Base-by-base conservation (phyloP, 2,329 filamentous ascomycete species). In the Neoscytalidium dimidiatum region DNA sequence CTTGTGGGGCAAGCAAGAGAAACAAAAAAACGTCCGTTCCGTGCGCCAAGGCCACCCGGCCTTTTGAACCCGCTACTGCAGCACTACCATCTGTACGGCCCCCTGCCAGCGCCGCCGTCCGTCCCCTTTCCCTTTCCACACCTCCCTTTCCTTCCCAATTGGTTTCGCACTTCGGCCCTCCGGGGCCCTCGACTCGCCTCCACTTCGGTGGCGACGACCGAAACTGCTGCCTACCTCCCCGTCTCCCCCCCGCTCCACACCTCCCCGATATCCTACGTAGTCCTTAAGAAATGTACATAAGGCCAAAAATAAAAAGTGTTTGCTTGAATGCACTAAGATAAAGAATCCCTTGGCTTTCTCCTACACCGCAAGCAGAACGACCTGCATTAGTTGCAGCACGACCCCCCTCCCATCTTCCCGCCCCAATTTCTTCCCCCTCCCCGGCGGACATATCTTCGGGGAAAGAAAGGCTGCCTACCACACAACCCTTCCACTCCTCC, bases 371-470 rank as follows among this genome's bases (percentile, higher is more conserved):
- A 43, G 17, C 21, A 43, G 53, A 44, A 43, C 14, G 4, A 43
- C 53, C 53, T 43, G 53, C 53, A 58, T 58, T 58, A 58, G 53
- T 13, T n/a, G 23, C 51, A 21, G 19, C n/a, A n/a, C n/a, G n/a
- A n/a, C n/a, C 51, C 48, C 8, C 4, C 23, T 51, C 8, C 26
- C 19, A 48, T 48, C 17, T 11, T 28, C 26, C 48, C 9, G 5
- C 48, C 48, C n/a, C n/a, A n/a, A n/a, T n/a, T n/a, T n/a, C n/a
- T n/a, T n/a, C 4, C 26, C n/a, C 11, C 7, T 17, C 44, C 21
- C 21, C 48, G 9, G 14, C 51, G 23, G 13, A 17, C n/a, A 17
- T 4, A 29, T 51, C 46, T 51, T 31, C 26, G 29, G 28, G 26
- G 46, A 17, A 51, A 13, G 41, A 46, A 11, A 21, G 43, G 31